A percentile compares a stretch with the other conserved stretches of the same genome.
phyloP scores from a whole-genome alignment of 257 asterid genomes.

The Solanum pimpinellifolium region DNA sequence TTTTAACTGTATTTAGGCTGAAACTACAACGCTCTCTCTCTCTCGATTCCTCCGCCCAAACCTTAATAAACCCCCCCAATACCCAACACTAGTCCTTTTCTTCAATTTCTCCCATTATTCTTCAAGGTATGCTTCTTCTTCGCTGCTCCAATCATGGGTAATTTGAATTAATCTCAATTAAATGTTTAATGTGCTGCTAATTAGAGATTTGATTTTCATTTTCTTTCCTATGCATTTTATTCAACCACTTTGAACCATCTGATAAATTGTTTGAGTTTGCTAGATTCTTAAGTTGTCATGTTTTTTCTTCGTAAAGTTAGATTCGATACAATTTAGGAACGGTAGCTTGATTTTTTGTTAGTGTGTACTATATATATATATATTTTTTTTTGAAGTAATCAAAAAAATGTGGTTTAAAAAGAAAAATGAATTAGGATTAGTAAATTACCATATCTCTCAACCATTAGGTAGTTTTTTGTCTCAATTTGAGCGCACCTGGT shows the following conservation, averaged over 20 bases:
- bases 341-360: not conserved
- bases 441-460: not conserved
- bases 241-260: not conserved
- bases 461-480: not conserved
- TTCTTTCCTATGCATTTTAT: not conserved
- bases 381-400: not conserved
- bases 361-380: too few species aligned
- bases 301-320: not conserved
- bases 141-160: not conserved
- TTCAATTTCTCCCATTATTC: not conserved
- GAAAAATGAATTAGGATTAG: not conserved
- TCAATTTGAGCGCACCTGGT: not conserved
- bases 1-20: not conserved
- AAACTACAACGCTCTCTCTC: slow-evolving; percentile 13
- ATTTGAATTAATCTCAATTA: not conserved
- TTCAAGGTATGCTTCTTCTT: not conserved
- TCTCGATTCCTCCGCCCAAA: slow-evolving; percentile 14
- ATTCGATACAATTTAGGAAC: not conserved
- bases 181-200: not conserved
- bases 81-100: not conserved
- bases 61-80: not conserved
- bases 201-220: not conserved
- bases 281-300: not conserved
- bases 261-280: not conserved
- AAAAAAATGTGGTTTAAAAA: not conserved